Base-by-base conservation (phyloP, 169 alveolate genomes). In the Plasmodium gaboni region DNA sequence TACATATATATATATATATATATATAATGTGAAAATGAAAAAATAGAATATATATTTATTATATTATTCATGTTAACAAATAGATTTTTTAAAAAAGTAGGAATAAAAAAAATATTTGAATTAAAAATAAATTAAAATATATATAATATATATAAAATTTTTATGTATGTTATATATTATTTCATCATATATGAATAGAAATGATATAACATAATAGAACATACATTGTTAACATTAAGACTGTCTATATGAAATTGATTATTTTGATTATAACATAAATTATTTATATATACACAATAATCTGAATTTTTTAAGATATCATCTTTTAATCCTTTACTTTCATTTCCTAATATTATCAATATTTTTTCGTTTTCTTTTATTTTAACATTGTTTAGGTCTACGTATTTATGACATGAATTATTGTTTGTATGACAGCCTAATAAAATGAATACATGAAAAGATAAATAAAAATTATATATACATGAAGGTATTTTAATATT, bases 151-250 rank as follows among this genome's bases (percentile, higher is more conserved):
- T 32, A 32, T 32, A 26, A 26, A 26, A 26, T 26, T 26, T 1
- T 26, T 26, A 32, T 32, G 6, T 32, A 32, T 32, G 6, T 5
- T 32, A 32, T 2, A 32, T 32, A 32, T 24, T 2, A 59, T 24
- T 17, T 15, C 10, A 28, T 1, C 53, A 60, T 32, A 42, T 60
- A 46, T 2, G 46, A 46, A 55, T 32, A 17, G 15, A 76, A 32
- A 24, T 76, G 88, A 65, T 76, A 22, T 53, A 76, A 26, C 46
- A 76, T 1, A 19, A 76, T 57, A 0, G 88, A 26, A 50, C 88
- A 76, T 12, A 55, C 88, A 76, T 76, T 76, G 19, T 64, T 76
- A 10, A 76, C 88, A 55, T 76, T 76, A 55, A 76, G 88, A 50
- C 88, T 76, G 24, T 76, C 69, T 48, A 76, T 4, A 55, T 19